Evolutionary conservation across 78 protist genomes (phyloP).

Genomic region (Cavenderia fasciculata): DNA sequence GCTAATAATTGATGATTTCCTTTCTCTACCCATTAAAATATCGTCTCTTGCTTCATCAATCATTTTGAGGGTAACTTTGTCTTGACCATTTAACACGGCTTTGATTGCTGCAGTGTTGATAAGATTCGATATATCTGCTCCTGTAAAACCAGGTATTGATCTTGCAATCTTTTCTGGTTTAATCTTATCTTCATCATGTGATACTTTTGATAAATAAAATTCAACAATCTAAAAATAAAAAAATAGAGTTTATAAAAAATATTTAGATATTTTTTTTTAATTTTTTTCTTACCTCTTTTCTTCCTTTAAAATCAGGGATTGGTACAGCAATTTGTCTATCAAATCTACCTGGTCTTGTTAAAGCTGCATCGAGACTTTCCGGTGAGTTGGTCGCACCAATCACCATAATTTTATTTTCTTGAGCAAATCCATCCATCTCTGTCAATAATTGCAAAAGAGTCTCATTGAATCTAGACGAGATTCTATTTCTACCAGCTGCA

Average conservation of each 20-base stretch:
- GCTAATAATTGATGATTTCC: conserved; percentile 69
- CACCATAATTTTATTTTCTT: conserved; percentile 86
- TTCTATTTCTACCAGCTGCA: conserved; percentile 91
- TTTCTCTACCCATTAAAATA: conserved; percentile 84
- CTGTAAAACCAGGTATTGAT: conserved; percentile 90
- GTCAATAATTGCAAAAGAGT: conserved; percentile 93
- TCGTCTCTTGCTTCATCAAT: conserved; percentile 93
- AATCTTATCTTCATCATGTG: background rate
- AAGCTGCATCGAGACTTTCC: conserved; percentile 95
- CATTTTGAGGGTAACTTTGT: conserved; percentile 54
- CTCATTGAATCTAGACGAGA: conserved; percentile 69
- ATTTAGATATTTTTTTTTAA: background rate
- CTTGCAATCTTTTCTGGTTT: conserved; percentile 24
- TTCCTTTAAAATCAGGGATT: conserved; percentile 88
- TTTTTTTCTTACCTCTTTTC: conserved; percentile 34
- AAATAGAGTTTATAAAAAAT: too few relatives aligned
- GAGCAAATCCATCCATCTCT: conserved; percentile 88
- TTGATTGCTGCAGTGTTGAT: conserved; percentile 94
- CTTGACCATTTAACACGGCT: conserved; percentile 84
- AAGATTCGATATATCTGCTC: conserved; percentile 94
- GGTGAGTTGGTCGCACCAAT: conserved; percentile 96
- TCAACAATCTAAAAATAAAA: conserved; percentile 9
- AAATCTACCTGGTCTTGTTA: conserved; percentile 98
- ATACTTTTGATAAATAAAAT: conserved; percentile 15
- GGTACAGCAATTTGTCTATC: conserved; percentile 93